Evolutionary conservation across 2,329 filamentous ascomycete genomes (phyloP).

Genomic region (Pseudogymnoascus sp.): DNA sequence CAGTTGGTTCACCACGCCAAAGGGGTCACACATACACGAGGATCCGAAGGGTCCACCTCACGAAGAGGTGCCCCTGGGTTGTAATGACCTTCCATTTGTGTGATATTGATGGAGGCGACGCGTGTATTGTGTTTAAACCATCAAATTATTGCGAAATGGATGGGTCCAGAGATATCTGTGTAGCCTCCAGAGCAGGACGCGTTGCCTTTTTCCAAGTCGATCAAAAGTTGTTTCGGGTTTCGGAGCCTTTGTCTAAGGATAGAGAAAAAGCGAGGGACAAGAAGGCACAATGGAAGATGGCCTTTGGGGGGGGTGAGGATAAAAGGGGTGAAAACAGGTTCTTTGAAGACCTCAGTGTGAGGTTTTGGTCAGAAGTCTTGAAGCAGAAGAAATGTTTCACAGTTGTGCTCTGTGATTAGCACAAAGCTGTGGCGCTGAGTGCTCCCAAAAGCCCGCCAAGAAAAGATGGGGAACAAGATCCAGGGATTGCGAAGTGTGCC

Average conservation of each 20-base stretch:
- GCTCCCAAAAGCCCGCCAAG: constrained; percentile 6
- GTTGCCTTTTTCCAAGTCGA: background rate
- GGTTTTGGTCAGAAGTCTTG: constrained; percentile 3
- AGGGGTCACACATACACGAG: background rate
- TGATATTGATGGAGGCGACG: constrained; percentile 6
- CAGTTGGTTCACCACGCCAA: background rate
- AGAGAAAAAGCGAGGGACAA: background rate
- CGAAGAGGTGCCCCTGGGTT: constrained; percentile 2
- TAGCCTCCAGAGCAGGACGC: background rate
- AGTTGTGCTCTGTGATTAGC: constrained; percentile 8
- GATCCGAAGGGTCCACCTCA: constrained; percentile 1
- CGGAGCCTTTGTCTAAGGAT: background rate
- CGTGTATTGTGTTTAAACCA: constrained; percentile 5
- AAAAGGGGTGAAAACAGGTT: background rate
- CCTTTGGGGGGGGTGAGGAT: background rate
- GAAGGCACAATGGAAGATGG: background rate
- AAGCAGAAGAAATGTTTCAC: constrained; percentile 11
- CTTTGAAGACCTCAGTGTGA: constrained; percentile 2
- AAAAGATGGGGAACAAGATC: constrained; percentile 4
- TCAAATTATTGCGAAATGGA: constrained; percentile 1
- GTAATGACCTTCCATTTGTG: constrained; percentile 4
- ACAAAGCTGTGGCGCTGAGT: background rate
- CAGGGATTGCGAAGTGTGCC: constrained; percentile 1
- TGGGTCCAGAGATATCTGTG: constrained; percentile 5
- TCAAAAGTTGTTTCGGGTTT: constrained; percentile 3